These are phyloP conservation scores for Colletotrichum coccodes DNA, from an alignment of 2,329 filamentous ascomycete genomes.

Conservation along the genomic window DNA sequence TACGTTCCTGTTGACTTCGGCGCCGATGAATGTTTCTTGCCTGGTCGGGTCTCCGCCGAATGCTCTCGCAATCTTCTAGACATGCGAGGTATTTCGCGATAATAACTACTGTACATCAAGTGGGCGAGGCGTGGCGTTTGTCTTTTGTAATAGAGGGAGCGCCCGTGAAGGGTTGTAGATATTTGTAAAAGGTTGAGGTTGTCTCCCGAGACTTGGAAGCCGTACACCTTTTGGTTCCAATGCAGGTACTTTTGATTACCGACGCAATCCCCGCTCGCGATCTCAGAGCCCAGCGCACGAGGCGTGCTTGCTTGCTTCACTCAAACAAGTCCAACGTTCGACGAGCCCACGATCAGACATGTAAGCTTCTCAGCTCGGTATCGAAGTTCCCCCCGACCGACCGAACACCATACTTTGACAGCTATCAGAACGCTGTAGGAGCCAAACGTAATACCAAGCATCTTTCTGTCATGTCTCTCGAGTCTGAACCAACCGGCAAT, in stretches of 20 bases:
- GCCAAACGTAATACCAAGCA: neutral
- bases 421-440: neutral
- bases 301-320: neutral
- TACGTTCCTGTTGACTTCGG: constrained; percentile 71
- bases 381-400: neutral
- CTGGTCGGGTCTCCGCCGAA: constrained; percentile 60
- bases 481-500: no score
- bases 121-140: neutral
- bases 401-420: neutral
- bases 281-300: no score
- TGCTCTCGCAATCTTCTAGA: constrained; percentile 56
- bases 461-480: neutral
- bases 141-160: neutral
- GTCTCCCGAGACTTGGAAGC: no score
- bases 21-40: constrained; percentile 67
- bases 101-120: no score
- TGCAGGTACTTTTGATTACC: no score
- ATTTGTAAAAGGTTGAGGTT: neutral
- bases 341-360: neutral
- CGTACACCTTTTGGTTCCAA: no score
- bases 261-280: no score
- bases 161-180: neutral
- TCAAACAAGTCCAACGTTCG: neutral
- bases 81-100: no score
- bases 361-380: neutral